Evolutionary conservation across 129 eudicot species (phyloP), one percentile per base, ranked within the genome.

Genomic region (Chrysanthemum makinoi): DNA sequence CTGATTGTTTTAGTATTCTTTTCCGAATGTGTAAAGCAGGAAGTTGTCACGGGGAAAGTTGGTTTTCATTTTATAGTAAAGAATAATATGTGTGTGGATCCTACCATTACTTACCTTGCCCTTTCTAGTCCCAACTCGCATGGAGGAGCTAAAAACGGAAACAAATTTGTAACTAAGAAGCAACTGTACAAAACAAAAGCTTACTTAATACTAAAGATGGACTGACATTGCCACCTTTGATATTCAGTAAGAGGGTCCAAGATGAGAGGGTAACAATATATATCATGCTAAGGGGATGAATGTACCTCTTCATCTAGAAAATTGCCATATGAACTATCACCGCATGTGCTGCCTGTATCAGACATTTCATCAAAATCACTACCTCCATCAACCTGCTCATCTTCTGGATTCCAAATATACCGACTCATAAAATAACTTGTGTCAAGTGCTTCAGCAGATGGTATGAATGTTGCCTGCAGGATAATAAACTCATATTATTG

Each of bases 381-480:
- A 48, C 87, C 91, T 80, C 97, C 99, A 57, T 73, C 85, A 49
- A 87, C 84, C 53, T 90, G 88, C 59, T 90, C 99, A 44, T 88
- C 96, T 82, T 95, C 97, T 47, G 91, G 94, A 81, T 95, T 95
- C 99, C 99, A 95, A 9, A 95, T 83, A 75, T 94, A 90, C 62
- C 99, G 99, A 80, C 99, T 94, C 97, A 86, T 88, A 74, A 95
- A 95, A 81, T 95, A 95, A 78, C 91, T 84, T 5, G 99, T 90
- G 84, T 95, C 99, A 55, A 75, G 95, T 58, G 91, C 80, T 68
- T 90, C 99, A 50, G 87, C 86, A 61, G 97, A 79, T 61, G 99
- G 99, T 74, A 95, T 85, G 81, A 90, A 95, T 77, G 95, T 80
- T 9, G 99, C 99, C 99, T 95, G 77, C 71, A 76, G 58, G 8